Evolutionary conservation across 139 green algal species (phyloP).

Genomic region (Chlorella sp.): DNA sequence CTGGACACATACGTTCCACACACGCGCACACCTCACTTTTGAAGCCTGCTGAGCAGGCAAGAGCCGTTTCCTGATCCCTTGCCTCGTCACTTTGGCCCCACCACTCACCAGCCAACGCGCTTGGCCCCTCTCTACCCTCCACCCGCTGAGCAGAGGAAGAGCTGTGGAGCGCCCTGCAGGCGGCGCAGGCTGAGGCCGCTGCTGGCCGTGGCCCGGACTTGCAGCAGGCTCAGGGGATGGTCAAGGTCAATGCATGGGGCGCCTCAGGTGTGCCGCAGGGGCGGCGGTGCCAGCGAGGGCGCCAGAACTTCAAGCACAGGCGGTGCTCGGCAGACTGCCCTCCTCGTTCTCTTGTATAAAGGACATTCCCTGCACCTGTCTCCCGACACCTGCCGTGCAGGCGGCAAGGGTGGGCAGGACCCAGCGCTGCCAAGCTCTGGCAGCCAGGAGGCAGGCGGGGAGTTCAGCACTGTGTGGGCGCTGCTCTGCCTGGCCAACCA

Average conservation of each 20-base stretch:
- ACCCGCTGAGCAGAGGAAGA: not conserved
- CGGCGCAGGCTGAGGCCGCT: not conserved
- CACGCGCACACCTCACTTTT: no score
- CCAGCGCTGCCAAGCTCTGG: not conserved
- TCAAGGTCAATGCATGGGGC: not conserved
- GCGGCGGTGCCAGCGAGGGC: not conserved
- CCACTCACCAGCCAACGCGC: no score
- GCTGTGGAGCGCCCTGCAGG: not conserved
- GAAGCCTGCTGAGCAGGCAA: no score
- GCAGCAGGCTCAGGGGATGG: not conserved
- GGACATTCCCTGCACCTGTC: not conserved
- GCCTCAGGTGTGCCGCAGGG: not conserved
- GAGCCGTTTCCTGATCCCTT: no score
- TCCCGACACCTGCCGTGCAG: not conserved
- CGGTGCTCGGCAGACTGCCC: not conserved
- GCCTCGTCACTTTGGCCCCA: no score
- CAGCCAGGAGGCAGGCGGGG: not conserved
- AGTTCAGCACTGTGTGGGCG: conserved; percentile 2
- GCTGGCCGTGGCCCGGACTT: not conserved
- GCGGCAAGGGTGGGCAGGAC: not conserved
- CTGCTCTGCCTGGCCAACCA: conserved; percentile 5
- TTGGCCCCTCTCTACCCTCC: not conserved
- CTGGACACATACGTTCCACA: no score
- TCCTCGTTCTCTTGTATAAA: not conserved
- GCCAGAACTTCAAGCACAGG: not conserved